A percentile compares a stretch with the other conserved stretches of the same genome.
Evolutionary conservation across 176 grass and related monocot genomes (phyloP).

Genomic region (Bonia amplexicaulis): DNA sequence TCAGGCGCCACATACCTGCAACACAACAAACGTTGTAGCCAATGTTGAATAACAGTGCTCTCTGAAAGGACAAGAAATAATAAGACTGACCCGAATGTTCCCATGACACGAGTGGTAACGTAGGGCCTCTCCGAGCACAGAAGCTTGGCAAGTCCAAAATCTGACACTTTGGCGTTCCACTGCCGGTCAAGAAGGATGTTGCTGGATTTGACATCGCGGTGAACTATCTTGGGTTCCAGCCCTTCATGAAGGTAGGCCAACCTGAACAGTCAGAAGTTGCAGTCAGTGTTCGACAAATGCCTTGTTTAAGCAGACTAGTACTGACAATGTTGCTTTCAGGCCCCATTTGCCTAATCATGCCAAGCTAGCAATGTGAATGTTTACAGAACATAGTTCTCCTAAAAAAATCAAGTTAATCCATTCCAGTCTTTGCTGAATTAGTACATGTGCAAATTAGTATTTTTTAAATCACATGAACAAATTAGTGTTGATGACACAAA

Average conservation of each 20-base stretch:
- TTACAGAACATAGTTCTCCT: not conserved
- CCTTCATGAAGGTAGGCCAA: conserved; percentile 96
- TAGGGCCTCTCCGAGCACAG: conserved; percentile 69
- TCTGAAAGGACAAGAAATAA: not conserved
- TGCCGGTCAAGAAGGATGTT: conserved; percentile 86
- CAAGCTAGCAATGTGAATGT: not conserved
- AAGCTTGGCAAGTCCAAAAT: conserved; percentile 90
- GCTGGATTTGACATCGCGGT: conserved; percentile 91
- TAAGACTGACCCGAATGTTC: conserved; percentile 75
- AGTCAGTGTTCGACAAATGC: not conserved
- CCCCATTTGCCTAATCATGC: not conserved
- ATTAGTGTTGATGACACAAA: not conserved
- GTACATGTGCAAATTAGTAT: not conserved
- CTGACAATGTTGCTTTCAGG: conserved; percentile 17
- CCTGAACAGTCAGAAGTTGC: conserved; percentile 36
- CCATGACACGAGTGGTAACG: conserved; percentile 83
- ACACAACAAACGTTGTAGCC: not conserved
- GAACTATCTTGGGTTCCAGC: conserved; percentile 87
- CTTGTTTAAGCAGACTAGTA: not conserved
- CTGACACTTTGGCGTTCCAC: conserved; percentile 85
- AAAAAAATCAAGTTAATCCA: not conserved
- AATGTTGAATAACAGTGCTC: not conserved
- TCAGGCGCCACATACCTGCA: conserved; percentile 86
- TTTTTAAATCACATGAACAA: too few species aligned
- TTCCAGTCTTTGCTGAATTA: not conserved